Conservation (phyloP, 495 filamentous ascomycete species). For the Tetracladium setigerum region DNA sequence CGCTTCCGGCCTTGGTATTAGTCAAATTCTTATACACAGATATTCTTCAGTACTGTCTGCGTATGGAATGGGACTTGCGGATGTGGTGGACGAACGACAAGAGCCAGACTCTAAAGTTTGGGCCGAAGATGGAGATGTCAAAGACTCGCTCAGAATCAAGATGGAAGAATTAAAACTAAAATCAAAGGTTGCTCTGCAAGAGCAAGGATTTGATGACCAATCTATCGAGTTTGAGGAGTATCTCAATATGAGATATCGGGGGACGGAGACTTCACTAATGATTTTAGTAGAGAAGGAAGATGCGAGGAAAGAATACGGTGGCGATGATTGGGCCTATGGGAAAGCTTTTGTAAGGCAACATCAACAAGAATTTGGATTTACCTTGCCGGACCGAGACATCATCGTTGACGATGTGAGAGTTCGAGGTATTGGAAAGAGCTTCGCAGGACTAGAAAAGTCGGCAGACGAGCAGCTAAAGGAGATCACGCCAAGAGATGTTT, state of each 20-base stretch:
- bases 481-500: slow-evolving; percentile 42
- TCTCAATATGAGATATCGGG: slow-evolving; percentile 82
- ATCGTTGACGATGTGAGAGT: slow-evolving; percentile 90
- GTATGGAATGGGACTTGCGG: slow-evolving; percentile 93
- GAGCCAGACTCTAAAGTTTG: slow-evolving; percentile 84
- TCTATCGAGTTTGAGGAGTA: slow-evolving; percentile 81
- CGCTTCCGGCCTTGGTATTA: slow-evolving; percentile 79
- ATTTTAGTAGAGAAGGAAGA: slow-evolving; percentile 57
- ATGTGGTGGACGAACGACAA: slow-evolving; percentile 89
- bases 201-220: slow-evolving; percentile 67
- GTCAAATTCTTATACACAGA: slow-evolving; percentile 78
- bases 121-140: slow-evolving; percentile 30
- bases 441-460: slow-evolving; percentile 67
- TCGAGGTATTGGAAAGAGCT: slow-evolving; percentile 81
- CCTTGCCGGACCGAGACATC: slow-evolving; percentile 78
- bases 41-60: slow-evolving; percentile 94
- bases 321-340: slow-evolving; percentile 70
- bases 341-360: slow-evolving; percentile 81
- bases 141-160: slow-evolving; percentile 42
- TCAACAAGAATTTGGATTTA: slow-evolving; percentile 92
- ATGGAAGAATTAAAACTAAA: slow-evolving; percentile 62
- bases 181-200: slow-evolving; percentile 52
- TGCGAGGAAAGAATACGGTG: slow-evolving; percentile 46
- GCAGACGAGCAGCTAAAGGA: slow-evolving; percentile 72
- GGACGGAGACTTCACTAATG: slow-evolving; percentile 85